Base-by-base conservation (phyloP, 2,329 filamentous ascomycete species). In the Epichloe brachyelytri region DNA sequence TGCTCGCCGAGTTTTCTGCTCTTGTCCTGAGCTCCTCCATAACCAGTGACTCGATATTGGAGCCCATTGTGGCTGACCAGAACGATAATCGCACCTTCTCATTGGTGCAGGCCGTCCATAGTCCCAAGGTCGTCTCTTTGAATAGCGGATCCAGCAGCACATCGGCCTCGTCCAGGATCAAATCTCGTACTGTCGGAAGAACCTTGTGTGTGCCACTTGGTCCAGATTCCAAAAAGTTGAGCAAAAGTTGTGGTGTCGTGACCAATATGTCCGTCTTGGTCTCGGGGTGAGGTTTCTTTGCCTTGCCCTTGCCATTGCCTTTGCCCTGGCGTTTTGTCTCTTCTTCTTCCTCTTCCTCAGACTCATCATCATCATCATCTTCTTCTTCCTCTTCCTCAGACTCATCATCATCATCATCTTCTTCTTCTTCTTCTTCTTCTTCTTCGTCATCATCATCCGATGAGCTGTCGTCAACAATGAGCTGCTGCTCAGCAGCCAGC, bases 61-160 rank as follows among this genome's bases (percentile, higher is more conserved):
- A 95, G 3, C 87, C 88, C 83, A 98, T 96, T 0, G 93, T 98
- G 14, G 93, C 93, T 14, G 93, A 97, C 89, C 91, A 98, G 54
- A 95, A 82, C 10, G 86, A 88, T 3, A 88, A 75, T 22, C 82
- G 79, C 8, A 97, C 72, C n/a, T 75, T 68, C 3, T 79, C 73
- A 57, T 83, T 82, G 2, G 74, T 81, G 65, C 91, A 91, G 3
- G 86, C 79, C 41, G 80, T 78, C 89, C 90, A 96, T 55, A 97
- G 83, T 4, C 78, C 77, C 38, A 94, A 73, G 0, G 89, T 96
- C 65, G 96, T 89, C 20, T 93, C 85, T 52, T 86, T 80, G 72
- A 98, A 98, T 5, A 96, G 74, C 15, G 86, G 83, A 60, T 97
- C 90, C 11, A 98, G 78, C 5, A 98, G 82, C 14, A 97, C 89